Evolutionary conservation across 2,329 filamentous ascomycete genomes (phyloP).

Genomic region (Aspergillus persii): DNA sequence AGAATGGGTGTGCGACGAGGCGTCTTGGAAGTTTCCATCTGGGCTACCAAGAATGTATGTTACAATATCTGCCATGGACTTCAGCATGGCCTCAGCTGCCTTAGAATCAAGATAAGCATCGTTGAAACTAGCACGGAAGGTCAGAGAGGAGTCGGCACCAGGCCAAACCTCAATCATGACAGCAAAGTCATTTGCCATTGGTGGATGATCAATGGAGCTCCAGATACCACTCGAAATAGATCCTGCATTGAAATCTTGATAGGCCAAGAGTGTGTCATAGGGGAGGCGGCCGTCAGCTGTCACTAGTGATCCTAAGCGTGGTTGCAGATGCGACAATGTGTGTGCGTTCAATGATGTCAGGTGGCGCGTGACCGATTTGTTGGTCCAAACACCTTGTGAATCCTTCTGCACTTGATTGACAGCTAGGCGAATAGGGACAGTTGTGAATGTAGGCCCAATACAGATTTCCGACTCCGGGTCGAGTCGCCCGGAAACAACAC

Average conservation of each 20-base stretch:
- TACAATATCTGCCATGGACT: constrained; percentile 26
- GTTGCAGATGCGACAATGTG: constrained; percentile 24
- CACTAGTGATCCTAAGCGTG: constrained; percentile 22
- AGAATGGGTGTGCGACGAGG: constrained; percentile 8
- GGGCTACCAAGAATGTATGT: constrained; percentile 24
- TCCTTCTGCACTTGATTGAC: constrained; percentile 15
- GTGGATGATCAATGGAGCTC: constrained; percentile 20
- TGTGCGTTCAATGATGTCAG: constrained; percentile 24
- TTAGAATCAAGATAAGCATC: constrained; percentile 22
- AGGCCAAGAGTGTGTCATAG: constrained; percentile 37
- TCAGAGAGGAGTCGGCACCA: constrained; percentile 20
- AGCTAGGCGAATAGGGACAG: constrained; percentile 32
- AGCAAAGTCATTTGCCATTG: constrained; percentile 32
- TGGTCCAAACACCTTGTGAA: constrained; percentile 16
- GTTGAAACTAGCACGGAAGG: constrained; percentile 28
- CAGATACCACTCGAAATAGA: constrained; percentile 15
- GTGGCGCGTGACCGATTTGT: constrained; percentile 22
- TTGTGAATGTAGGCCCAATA: constrained; percentile 36
- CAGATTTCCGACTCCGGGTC: constrained; percentile 23
- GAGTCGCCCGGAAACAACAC: constrained; percentile 32
- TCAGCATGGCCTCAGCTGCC: constrained; percentile 25
- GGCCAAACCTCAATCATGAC: constrained; percentile 35
- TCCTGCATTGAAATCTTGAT: constrained; percentile 31
- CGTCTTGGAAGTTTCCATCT: constrained; percentile 19
- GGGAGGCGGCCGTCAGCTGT: constrained; percentile 26